Conservation (phyloP, 306 rosid genomes). For the Cucumis melo region DNA sequence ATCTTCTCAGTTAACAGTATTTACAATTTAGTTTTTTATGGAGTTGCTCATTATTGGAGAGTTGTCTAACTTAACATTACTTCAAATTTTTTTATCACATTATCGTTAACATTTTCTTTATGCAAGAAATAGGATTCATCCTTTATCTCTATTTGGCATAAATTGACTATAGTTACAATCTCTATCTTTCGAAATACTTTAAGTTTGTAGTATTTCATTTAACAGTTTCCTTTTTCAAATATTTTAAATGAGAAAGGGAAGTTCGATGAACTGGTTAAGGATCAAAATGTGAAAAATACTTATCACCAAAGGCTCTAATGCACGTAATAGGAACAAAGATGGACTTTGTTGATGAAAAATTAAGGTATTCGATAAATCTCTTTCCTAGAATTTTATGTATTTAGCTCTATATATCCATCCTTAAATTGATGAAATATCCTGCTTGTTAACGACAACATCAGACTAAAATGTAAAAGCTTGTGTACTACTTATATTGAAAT, state of each 20-base stretch:
- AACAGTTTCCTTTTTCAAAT: too few species aligned
- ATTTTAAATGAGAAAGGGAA: constrained; percentile 75
- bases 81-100: not conserved
- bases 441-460: not conserved
- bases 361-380: constrained; percentile 31
- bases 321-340: constrained; percentile 93
- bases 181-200: too few species aligned
- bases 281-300: constrained; percentile 81
- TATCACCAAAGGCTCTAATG: constrained; percentile 91
- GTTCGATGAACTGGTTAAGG: constrained; percentile 83
- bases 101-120: not conserved
- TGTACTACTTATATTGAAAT: not conserved
- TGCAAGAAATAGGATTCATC: too few species aligned
- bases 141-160: too few species aligned
- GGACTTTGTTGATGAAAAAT: constrained; percentile 94
- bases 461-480: not conserved
- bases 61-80: not conserved
- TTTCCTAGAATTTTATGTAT: not conserved
- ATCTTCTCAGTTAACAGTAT: not conserved
- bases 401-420: not conserved
- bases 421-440: not conserved
- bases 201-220: too few species aligned
- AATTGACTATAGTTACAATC: too few species aligned
- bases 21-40: not conserved
- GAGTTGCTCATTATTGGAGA: not conserved